Conservation (phyloP, 2,329 filamentous ascomycete genomes). For the Claviceps arundinis region DNA sequence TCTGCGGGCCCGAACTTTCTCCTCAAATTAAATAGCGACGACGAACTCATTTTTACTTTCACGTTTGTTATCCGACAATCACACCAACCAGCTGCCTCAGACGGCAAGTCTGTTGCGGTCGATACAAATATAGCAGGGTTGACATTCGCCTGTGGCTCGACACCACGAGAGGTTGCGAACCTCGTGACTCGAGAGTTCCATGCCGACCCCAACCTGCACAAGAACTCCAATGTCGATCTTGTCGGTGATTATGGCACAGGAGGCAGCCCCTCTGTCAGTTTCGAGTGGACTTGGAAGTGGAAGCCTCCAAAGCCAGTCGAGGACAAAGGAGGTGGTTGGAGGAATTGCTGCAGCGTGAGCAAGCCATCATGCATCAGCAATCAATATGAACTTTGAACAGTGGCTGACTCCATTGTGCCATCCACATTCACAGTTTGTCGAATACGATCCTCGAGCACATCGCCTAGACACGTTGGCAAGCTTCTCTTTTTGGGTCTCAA, state of each 20-base stretch:
- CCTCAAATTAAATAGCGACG: conserved; percentile 75
- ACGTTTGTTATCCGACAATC: conserved; percentile 65
- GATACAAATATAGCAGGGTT: conserved; percentile 79
- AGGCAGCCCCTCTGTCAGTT: conserved; percentile 72
- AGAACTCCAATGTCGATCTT: conserved; percentile 87
- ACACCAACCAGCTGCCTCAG: conserved; percentile 31
- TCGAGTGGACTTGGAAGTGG: conserved; percentile 97
- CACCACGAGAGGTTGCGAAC: conserved; percentile 76
- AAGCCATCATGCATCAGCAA: background rate
- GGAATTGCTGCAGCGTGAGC: conserved; percentile 76
- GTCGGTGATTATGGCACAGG: conserved; percentile 84
- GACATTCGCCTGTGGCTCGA: conserved; percentile 85
- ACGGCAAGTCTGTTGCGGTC: conserved; percentile 30
- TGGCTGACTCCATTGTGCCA: background rate
- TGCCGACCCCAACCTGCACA: conserved; percentile 92
- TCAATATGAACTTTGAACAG: background rate
- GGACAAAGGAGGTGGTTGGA: conserved; percentile 83
- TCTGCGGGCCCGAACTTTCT: conserved; percentile 57
- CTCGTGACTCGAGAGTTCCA: conserved; percentile 92
- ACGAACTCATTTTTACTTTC: conserved; percentile 87
- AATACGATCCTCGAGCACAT: conserved; percentile 91
- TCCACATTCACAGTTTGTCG: conserved; percentile 58
- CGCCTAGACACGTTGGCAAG: conserved; percentile 75
- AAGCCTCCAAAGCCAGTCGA: conserved; percentile 71
- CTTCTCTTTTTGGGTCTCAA: conserved; percentile 92